A percentile compares a stretch with the other conserved stretches of the same genome.
phyloP scores from a whole-genome alignment of 441 rosid species.

The Eruca vesicaria region DNA sequence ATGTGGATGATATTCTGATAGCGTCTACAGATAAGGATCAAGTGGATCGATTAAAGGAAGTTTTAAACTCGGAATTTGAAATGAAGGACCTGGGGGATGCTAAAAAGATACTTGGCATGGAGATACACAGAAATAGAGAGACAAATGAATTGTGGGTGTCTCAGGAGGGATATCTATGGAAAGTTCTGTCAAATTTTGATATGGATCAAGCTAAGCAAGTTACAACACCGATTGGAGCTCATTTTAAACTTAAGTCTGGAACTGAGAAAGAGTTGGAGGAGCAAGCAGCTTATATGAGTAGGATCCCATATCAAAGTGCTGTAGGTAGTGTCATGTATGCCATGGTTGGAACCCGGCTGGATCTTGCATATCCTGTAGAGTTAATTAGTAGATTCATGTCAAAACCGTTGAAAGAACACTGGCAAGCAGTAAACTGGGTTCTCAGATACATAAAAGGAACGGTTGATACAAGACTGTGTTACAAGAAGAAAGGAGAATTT shows the following conservation, averaged over 20 bases:
- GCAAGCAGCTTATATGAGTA: too few relatives aligned
- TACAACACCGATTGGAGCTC: not conserved
- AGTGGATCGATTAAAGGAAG: fast-evolving
- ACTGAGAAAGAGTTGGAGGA: not conserved
- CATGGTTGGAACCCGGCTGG: too few relatives aligned
- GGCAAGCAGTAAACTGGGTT: too few relatives aligned
- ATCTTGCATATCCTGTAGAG: too few relatives aligned
- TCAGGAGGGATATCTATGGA: too few relatives aligned
- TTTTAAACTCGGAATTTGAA: not conserved
- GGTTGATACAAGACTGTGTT: not conserved
- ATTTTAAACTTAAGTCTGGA: not conserved
- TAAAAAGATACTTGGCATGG: not conserved
- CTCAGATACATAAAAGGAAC: too few relatives aligned
- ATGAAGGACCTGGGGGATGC: not conserved
- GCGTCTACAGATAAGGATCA: not conserved
- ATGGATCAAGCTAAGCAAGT: not conserved
- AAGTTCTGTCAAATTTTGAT: too few relatives aligned
- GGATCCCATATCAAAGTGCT: too few relatives aligned
- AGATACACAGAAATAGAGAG: not conserved
- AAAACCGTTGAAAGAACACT: too few relatives aligned
- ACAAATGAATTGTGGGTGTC: too few relatives aligned
- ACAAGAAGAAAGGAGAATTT: not conserved
- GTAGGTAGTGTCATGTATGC: too few relatives aligned
- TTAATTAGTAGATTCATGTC: too few relatives aligned
- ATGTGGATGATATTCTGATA: not conserved